Base-by-base conservation (phyloP, 2,329 filamentous ascomycete species). In the Microdochium nivale region DNA sequence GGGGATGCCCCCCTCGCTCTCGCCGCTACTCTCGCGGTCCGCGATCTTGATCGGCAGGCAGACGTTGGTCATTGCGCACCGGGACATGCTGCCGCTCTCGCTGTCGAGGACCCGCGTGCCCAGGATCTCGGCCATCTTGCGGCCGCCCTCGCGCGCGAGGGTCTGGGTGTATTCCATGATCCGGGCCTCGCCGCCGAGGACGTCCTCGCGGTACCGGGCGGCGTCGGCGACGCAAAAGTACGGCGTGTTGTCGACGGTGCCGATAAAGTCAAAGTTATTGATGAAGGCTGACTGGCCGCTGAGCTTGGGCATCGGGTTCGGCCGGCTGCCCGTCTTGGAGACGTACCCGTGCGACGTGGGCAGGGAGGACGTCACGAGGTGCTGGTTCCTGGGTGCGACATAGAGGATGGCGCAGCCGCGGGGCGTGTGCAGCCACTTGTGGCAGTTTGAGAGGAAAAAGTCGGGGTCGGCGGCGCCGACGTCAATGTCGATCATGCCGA, bases 361-460 rank as follows among this genome's bases (percentile, higher is more conserved):
- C 27, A 95, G 66, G 0, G 88, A 85, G 2, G 84, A 84, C 14
- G 83, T 79, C 43, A 96, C 81, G 44, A 95, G 67, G 48, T 74
- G 70, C 65, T 96, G 92, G 66, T 95, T 90, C 23, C 86, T 78
- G 19, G 74, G 54, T 0, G 90, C 87, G 1, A 94, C 87, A 67
- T 95, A 87, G 57, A 96, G 80, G 3, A 94, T 73, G 2, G 90
- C 90, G 63, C 87, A 90, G 16, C 85, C 86, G 30, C 91, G 83
- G 1, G 91, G 92, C 1, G 82, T 80, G 62, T 82, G 84, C 8
- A 96, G 81, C 92, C 92, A 97, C 73, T 95, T 95, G 72, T 95
- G 88, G 59, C 84, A 88, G 66, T 96, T 96, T 51, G 78, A 86
- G 14, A 92, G 79, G 62, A 95, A 88, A 70, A 95, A 96, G 67